These are phyloP conservation scores for Yamadazyma insecticola DNA, from an alignment of 805 yeast species.

Conservation along the genomic window DNA sequence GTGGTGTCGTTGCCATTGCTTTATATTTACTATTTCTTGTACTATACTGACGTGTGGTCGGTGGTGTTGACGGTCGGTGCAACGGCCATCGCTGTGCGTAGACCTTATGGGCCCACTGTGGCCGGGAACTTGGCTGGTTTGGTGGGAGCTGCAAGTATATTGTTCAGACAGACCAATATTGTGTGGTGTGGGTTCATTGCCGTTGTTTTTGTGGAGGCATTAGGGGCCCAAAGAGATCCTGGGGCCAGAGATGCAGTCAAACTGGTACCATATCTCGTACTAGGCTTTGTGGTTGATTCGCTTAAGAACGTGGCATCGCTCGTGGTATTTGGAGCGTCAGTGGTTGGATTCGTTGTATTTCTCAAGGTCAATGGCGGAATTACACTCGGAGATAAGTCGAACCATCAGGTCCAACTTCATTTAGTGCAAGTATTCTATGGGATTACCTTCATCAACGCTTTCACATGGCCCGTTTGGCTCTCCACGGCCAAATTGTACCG, in stretches of 20 bases:
- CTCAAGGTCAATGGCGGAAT: constrained; percentile 72
- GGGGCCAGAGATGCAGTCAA: too few species aligned
- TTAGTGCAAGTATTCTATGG: constrained; percentile 81
- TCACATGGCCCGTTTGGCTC: constrained; percentile 75
- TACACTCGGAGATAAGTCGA: constrained; percentile 86
- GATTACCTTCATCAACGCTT: constrained; percentile 52
- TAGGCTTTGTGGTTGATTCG: too few species aligned
- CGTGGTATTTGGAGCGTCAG: too few species aligned
- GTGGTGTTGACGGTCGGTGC: constrained; percentile 60
- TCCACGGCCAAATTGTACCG: constrained; percentile 34
- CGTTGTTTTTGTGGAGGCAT: constrained; percentile 44
- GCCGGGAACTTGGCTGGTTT: constrained; percentile 51
- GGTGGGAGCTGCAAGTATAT: constrained; percentile 58
- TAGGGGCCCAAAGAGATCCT: too few species aligned
- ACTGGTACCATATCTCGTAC: too few species aligned
- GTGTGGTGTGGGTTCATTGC: constrained; percentile 73
- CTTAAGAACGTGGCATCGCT: too few species aligned
- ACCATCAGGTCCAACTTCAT: constrained; percentile 71
- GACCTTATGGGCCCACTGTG: constrained; percentile 12
- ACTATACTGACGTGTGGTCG: constrained; percentile 94
- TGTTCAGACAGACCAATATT: constrained; percentile 88
- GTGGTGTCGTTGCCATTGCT: constrained; percentile 60
- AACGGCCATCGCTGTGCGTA: constrained; percentile 40
- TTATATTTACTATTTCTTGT: constrained; percentile 67
- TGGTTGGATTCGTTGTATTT: too few species aligned